These are phyloP conservation scores for Termitomyces sp. DNA, from an alignment of 768 basidiomycete species.

Conservation along the genomic window DNA sequence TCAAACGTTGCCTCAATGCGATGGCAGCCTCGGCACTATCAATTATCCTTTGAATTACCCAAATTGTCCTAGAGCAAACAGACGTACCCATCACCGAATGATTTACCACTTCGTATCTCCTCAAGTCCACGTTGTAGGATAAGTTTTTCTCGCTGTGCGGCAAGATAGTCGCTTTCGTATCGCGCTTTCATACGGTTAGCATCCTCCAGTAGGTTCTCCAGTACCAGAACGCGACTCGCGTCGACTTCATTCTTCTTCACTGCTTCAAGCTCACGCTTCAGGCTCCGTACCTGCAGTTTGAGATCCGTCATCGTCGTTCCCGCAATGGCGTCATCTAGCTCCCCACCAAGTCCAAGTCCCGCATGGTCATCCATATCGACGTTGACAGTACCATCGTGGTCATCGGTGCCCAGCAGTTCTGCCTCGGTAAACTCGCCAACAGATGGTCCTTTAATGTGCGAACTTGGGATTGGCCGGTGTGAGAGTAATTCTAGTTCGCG, in stretches of 20 bases:
- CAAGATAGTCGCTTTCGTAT: slow-evolving; percentile 84
- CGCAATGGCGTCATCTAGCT: slow-evolving; percentile 80
- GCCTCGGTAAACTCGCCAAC: slow-evolving; percentile 18
- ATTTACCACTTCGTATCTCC: slow-evolving; percentile 84
- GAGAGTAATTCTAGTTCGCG: slow-evolving; percentile 78
- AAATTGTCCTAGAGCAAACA: slow-evolving; percentile 2
- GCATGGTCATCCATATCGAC: slow-evolving; percentile 31
- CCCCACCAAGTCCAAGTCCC: slow-evolving; percentile 66
- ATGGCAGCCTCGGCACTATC: slow-evolving; percentile 78
- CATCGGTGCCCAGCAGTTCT: slow-evolving; percentile 24
- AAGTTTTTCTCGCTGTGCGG: slow-evolving; percentile 78
- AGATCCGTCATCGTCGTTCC: slow-evolving; percentile 90
- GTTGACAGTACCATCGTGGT: not conserved
- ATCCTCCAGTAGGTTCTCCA: slow-evolving; percentile 89
- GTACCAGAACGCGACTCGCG: slow-evolving; percentile 69
- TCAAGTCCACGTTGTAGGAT: slow-evolving; percentile 78
- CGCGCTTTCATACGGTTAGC: slow-evolving; percentile 85
- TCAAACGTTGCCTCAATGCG: slow-evolving; percentile 80
- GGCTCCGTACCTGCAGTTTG: slow-evolving; percentile 78
- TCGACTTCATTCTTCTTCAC: slow-evolving; percentile 72
- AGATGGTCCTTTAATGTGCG: slow-evolving; percentile 13
- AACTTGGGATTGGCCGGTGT: slow-evolving; percentile 35
- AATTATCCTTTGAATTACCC: slow-evolving; percentile 4
- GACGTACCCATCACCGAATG: slow-evolving; percentile 71
- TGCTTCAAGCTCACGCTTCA: slow-evolving; percentile 76